Percentiles rank a stretch among this genome's conserved stretches.
Conservation (phyloP, 352 stramenopile species). For the Pythium dissimile region DNA sequence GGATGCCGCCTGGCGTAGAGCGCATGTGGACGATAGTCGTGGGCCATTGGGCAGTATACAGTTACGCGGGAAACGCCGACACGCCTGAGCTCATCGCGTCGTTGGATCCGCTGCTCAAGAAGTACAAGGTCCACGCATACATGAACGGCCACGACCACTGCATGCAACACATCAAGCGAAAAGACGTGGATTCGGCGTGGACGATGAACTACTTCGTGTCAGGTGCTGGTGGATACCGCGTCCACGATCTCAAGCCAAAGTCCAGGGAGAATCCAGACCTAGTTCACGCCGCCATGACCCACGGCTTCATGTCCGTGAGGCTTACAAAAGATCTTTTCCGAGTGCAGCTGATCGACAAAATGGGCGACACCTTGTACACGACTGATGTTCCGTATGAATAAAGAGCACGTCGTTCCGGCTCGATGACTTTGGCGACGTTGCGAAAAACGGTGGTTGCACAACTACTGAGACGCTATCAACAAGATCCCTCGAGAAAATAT, state of each 20-base stretch:
- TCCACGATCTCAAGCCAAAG: constrained; percentile 63
- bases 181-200: constrained; percentile 32
- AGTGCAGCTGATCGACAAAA: constrained; percentile 70
- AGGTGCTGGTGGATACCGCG: constrained; percentile 68
- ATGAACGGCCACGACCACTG: constrained; percentile 87
- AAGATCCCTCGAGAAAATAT: no score
- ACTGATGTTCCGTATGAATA: constrained; percentile 61
- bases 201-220: constrained; percentile 77
- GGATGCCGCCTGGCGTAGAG: constrained; percentile 60
- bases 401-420: background rate
- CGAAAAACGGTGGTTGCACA: no score
- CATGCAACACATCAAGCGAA: constrained; percentile 74
- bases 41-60: constrained; percentile 84
- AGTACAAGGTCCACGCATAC: constrained; percentile 84
- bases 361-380: constrained; percentile 74
- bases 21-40: constrained; percentile 86
- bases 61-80: constrained; percentile 77
- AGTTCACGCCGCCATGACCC: constrained; percentile 76
- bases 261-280: constrained; percentile 65
- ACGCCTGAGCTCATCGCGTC: constrained; percentile 71
- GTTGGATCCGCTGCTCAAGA: constrained; percentile 70
- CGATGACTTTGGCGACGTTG: no score
- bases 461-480: no score
- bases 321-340: constrained; percentile 67
- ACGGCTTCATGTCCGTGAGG: constrained; percentile 81